phyloP scores from a whole-genome alignment of 176 grass and related monocot species.

The Tuctoria greenei region DNA sequence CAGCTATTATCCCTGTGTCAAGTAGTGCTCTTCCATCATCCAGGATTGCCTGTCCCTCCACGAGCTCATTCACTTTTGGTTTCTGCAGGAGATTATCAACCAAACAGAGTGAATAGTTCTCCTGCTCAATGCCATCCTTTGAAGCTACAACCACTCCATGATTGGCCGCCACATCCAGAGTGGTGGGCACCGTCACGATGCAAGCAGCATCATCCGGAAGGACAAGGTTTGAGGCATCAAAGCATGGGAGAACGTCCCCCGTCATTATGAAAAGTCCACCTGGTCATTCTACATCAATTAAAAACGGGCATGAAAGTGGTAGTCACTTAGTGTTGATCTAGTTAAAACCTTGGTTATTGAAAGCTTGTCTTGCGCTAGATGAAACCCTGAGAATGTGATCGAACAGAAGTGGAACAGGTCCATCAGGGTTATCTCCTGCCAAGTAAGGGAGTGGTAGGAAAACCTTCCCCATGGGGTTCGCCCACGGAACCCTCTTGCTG shows the following conservation, averaged over 20 bases:
- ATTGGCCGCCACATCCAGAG: constrained; percentile 74
- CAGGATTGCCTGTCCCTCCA: constrained; percentile 59
- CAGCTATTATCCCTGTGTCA: constrained; percentile 92
- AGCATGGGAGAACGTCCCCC: constrained; percentile 92
- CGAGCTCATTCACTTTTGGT: constrained; percentile 62
- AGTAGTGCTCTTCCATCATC: constrained; percentile 77
- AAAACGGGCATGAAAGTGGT: constrained; percentile 2
- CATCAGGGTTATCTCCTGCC: constrained; percentile 72
- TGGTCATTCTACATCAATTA: constrained; percentile 41
- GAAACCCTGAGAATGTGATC: constrained; percentile 89
- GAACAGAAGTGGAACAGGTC: constrained; percentile 77
- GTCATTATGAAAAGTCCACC: constrained; percentile 99
- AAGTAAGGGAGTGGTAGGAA: constrained; percentile 86
- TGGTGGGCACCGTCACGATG: constrained; percentile 80
- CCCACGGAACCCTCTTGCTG: constrained; percentile 95
- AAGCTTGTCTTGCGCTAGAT: constrained; percentile 83
- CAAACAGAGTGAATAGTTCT: constrained; percentile 53
- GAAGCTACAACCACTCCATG: constrained; percentile 87
- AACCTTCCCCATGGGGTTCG: constrained; percentile 91
- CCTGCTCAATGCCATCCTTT: constrained; percentile 40
- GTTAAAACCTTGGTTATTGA: constrained; percentile 75
- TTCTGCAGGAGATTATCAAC: constrained; percentile 89
- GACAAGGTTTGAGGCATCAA: constrained; percentile 65
- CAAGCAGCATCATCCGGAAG: constrained; percentile 74
- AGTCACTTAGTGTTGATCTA: not conserved